phyloP scores from a whole-genome alignment of 768 basidiomycete species.

The Epithele typhae region DNA sequence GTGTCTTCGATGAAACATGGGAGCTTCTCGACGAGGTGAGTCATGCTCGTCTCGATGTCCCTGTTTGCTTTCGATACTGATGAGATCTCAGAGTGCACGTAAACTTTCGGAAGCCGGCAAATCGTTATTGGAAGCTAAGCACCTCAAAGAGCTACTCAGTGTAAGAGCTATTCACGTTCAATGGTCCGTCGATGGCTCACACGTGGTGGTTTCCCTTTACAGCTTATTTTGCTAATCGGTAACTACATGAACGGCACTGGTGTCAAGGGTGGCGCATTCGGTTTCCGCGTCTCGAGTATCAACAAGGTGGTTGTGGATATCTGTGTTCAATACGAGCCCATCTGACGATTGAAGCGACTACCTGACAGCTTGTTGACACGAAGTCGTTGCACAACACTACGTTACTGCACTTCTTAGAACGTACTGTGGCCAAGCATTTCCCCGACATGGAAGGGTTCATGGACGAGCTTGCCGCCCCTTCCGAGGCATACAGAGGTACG shows the following conservation, averaged over 20 bases:
- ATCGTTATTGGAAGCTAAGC: conserved; percentile 72
- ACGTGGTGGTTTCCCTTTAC: too few relatives aligned
- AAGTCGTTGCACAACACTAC: conserved; percentile 95
- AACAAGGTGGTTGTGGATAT: conserved; percentile 94
- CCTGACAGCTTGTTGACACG: conserved; percentile 83
- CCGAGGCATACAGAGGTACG: conserved; percentile 88
- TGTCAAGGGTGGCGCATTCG: conserved; percentile 93
- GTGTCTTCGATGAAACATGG: conserved; percentile 84
- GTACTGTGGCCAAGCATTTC: conserved; percentile 84
- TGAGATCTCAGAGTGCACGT: conserved; percentile 56
- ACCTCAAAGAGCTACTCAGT: conserved; percentile 87
- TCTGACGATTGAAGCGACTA: background rate
- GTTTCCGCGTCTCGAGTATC: conserved; percentile 95
- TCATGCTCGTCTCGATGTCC: conserved; percentile 3
- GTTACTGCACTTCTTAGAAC: conserved; percentile 89
- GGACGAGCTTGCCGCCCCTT: conserved; percentile 83
- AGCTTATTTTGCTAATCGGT: conserved; percentile 91
- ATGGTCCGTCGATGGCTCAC: too few relatives aligned
- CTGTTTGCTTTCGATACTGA: background rate
- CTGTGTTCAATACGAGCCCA: too few relatives aligned
- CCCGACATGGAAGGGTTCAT: conserved; percentile 83
- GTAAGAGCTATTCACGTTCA: conserved; percentile 35
- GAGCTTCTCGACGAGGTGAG: conserved; percentile 75
- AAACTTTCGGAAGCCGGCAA: conserved; percentile 81
- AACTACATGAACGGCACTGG: conserved; percentile 99